These are phyloP conservation scores for Candida sanyaensis DNA, from an alignment of 1,139 yeast species.

Conservation along the genomic window DNA sequence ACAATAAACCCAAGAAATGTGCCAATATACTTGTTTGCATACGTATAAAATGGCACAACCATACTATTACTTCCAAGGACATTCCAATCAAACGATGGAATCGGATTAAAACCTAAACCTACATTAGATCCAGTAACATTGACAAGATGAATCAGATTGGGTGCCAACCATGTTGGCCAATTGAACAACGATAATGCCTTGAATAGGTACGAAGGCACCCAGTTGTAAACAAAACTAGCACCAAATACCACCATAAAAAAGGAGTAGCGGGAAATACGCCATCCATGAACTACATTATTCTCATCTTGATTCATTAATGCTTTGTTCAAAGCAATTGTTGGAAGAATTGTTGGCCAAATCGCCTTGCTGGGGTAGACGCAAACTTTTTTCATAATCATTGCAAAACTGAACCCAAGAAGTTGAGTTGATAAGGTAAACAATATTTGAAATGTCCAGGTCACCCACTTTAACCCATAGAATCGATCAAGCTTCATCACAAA, in stretches of 20 bases:
- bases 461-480: slow-evolving; percentile 50
- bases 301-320: slow-evolving; percentile 40
- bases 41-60: slow-evolving; percentile 44
- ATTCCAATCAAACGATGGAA: slow-evolving; percentile 50
- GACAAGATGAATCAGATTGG: slow-evolving; percentile 40
- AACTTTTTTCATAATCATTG: slow-evolving; percentile 45
- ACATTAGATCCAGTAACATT: slow-evolving; percentile 39
- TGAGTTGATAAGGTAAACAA: slow-evolving; percentile 43
- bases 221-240: slow-evolving; percentile 40
- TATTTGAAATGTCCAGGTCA: slow-evolving; percentile 38
- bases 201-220: slow-evolving; percentile 46
- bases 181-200: slow-evolving; percentile 44
- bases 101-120: slow-evolving; percentile 47
- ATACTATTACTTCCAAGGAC: slow-evolving; percentile 41
- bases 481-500: slow-evolving; percentile 47
- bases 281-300: slow-evolving; percentile 33
- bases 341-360: slow-evolving; percentile 49
- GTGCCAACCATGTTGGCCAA: slow-evolving; percentile 52
- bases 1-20: slow-evolving; percentile 32
- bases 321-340: slow-evolving; percentile 45
- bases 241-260: slow-evolving; percentile 38
- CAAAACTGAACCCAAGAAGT: slow-evolving; percentile 50
- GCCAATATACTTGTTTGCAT: slow-evolving; percentile 39
- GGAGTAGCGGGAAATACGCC: slow-evolving; percentile 41
- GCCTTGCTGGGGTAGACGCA: slow-evolving; percentile 48